These are phyloP conservation scores for Vaucheria bursata DNA, from an alignment of 352 stramenopile species.

Conservation along the genomic window DNA sequence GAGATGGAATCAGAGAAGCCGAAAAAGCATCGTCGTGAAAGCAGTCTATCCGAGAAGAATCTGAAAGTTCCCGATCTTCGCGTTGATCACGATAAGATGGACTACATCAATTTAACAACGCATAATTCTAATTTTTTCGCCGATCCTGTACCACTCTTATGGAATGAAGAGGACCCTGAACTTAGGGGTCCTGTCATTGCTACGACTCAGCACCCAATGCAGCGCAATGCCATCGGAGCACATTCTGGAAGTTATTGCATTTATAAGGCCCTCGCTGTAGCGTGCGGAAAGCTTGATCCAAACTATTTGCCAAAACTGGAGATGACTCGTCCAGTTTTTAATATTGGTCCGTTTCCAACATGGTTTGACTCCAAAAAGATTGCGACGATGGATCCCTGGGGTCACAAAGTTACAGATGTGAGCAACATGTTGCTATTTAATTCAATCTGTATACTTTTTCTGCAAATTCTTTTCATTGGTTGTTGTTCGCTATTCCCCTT, in stretches of 20 bases:
- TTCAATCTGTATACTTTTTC: no score
- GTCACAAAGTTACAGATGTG: conserved; percentile 53
- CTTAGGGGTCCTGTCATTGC: conserved; percentile 35
- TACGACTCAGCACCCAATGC: conserved; percentile 44
- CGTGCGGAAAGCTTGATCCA: conserved; percentile 64
- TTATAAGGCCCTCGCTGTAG: conserved; percentile 91
- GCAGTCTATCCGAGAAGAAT: conserved; percentile 5
- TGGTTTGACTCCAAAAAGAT: conserved; percentile 92
- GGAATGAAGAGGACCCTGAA: conserved; percentile 47
- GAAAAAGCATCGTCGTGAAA: background rate
- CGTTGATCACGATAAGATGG: conserved; percentile 30
- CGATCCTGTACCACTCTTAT: conserved; percentile 46
- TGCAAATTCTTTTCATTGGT: no score
- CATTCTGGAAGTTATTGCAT: conserved; percentile 96
- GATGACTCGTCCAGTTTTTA: conserved; percentile 86
- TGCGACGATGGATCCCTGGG: conserved; percentile 64
- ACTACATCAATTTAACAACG: conserved; percentile 48
- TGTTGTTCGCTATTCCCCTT: no score
- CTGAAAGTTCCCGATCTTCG: conserved; percentile 31
- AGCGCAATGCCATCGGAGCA: conserved; percentile 92
- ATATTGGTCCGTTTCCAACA: conserved; percentile 87
- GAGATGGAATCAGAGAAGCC: no score
- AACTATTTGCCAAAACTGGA: conserved; percentile 75
- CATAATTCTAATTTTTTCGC: conserved; percentile 43
- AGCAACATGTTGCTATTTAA: background rate